Base-by-base conservation (phyloP, 345 rosid genomes). In the Eucalyptus tenuipes region DNA sequence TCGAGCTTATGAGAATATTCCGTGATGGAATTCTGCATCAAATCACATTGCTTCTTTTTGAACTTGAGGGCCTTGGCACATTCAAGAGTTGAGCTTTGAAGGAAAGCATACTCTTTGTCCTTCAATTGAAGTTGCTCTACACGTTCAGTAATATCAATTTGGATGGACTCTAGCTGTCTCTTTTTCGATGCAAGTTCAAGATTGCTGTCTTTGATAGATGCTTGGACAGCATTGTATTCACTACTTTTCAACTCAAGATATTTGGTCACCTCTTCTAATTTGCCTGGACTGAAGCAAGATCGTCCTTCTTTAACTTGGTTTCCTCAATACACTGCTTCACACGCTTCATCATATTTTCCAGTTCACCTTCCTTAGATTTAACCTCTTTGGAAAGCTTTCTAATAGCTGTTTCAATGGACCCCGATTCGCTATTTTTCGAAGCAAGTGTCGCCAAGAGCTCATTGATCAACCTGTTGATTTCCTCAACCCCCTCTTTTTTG, bases 31-130 rank as follows among this genome's bases (percentile, higher is more conserved):
- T 44, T 82, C 14, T 91, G 75, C 44, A 92, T 88, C 47, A 88
- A 90, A 40, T 85, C 89, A 89, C 88, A 14, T 33, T 89, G 90
- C 87, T 91, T 88, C 89, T 87, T 90, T 88, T 92, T 87, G 8
- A 31, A 50, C 27, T 50, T 57, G 22, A 89, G 88, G 10, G 87
- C 89, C 59, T 89, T 87, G 13, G 29, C 27, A 16, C 50, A 55
- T 5, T 88, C 89, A 24, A 87, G 71, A 40, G 82, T 88, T 71
- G 89, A 66, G 50, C 22, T 29, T 11, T 80, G 86, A 22, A 88
- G 29, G 3, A 89, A 87, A 64, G 47, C 27, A 75, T 20, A 37
- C 82, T 75, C 82, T 18, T 75, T 1, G 15, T 75, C 47, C 24
- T 75, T 75, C 29, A 37, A 71, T 37, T 4, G 27, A 7, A 71